Conservation (phyloP, 2,329 filamentous ascomycete species). For the Nothopassalora personata region DNA sequence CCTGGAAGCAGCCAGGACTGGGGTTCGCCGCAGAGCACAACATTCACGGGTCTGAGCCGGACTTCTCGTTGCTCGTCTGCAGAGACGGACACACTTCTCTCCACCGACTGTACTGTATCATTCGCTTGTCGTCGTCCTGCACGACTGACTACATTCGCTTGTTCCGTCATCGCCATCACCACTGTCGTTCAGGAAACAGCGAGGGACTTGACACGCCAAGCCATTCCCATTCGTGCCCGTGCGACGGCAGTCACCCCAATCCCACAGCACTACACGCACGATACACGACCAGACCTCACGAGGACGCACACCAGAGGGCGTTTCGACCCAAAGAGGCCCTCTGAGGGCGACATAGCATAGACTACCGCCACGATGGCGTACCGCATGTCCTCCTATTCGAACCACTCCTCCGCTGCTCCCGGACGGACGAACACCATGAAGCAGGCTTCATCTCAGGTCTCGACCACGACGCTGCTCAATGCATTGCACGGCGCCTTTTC, state of each 20-base stretch:
- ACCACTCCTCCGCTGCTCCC: constrained; percentile 50
- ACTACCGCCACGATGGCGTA: constrained; percentile 49
- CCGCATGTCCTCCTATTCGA: constrained; percentile 58
- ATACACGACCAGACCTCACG: constrained; percentile 2
- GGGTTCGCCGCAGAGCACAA: too few species aligned
- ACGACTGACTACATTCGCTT: constrained; percentile 11
- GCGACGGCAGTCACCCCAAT: background rate
- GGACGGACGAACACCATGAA: constrained; percentile 47
- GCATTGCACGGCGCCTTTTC: constrained; percentile 85
- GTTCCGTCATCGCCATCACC: background rate
- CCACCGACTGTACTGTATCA: background rate
- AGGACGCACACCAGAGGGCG: constrained; percentile 1
- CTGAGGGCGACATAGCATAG: constrained; percentile 17
- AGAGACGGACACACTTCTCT: background rate
- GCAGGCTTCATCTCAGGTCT: constrained; percentile 67
- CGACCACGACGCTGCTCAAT: constrained; percentile 88
- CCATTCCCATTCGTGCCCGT: background rate
- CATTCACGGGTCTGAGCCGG: too few species aligned
- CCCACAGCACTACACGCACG: background rate
- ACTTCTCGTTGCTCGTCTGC: background rate
- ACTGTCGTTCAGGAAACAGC: background rate
- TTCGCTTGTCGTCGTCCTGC: constrained; percentile 7
- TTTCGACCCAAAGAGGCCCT: constrained; percentile 13
- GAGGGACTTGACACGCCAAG: background rate
- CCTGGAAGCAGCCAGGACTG: too few species aligned